Evolutionary conservation across 495 filamentous ascomycete genomes (phyloP), one percentile per base, ranked within the genome.

Genomic region (Penicillium argentinense): DNA sequence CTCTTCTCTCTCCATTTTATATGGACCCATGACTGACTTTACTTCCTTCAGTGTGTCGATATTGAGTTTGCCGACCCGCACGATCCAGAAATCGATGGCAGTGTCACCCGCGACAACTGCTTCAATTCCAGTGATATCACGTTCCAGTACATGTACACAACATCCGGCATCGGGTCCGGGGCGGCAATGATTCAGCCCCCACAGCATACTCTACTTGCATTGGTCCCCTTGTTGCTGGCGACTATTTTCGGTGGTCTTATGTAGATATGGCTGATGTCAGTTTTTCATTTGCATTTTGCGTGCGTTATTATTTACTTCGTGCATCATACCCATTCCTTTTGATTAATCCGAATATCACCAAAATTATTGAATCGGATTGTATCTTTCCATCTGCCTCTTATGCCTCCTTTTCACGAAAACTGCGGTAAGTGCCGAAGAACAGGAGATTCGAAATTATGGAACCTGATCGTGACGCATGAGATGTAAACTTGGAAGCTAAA

Each of bases 61-160:
- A 82, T 88, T 54, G 84, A 79, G 38, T 93, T 97, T 60, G 88
- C 84, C 27, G 85, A 86, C 13, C 85, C 85, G 11, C 63, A 78
- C 53, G 86, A 93, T 33, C 18, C 51, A 1, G 47, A 54, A 14
- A 81, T 92, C 45, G 70, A 71, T 17, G 73, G 84, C 48, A n/a
- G n/a, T n/a, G 88, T 96, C 26, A 95, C 82, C 56, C 68, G 74
- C 28, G 67, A 80, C 6, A 96, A 96, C 68, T 96, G 91, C 75
- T 88, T 84, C 71, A 96, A 97, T 68, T 85, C 80, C 46, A 77
- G 77, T 39, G 76, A 86, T 41, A 80, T 95, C 53, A 72, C 76
- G 43, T 88, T 92, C 73, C 76, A 87, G 50, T 78, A 83, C 51
- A 73, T 95, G 54, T 96, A 86, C 75, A 84, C 81, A 24, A 85